Evolutionary conservation across 768 basidiomycete genomes (phyloP).

Genomic region (Boletellus sp.): DNA sequence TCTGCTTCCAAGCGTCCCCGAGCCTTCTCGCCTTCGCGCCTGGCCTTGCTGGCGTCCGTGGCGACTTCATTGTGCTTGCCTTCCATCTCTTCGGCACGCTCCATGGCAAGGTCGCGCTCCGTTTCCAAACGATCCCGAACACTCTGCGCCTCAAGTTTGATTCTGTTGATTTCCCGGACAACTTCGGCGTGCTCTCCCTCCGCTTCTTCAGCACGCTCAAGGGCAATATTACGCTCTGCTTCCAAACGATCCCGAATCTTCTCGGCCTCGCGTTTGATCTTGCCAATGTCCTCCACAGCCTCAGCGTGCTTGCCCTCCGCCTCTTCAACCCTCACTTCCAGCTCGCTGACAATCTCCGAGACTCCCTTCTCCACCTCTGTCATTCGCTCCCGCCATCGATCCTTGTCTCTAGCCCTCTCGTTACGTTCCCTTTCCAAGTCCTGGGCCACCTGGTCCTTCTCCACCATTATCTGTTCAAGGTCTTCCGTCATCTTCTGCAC

Average conservation of each 20-base stretch:
- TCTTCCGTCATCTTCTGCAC: slow-evolving; percentile 35
- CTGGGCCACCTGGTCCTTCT: slow-evolving; percentile 44
- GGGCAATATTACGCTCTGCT: slow-evolving; percentile 51
- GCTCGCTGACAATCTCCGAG: slow-evolving; percentile 57
- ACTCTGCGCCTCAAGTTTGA: slow-evolving; percentile 45
- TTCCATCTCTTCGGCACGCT: slow-evolving; percentile 32
- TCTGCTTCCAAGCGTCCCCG: not conserved
- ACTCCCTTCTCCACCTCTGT: slow-evolving; percentile 68
- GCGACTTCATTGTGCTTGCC: not conserved
- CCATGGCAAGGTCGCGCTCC: slow-evolving; percentile 53
- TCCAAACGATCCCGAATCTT: slow-evolving; percentile 43
- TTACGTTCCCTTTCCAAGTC: slow-evolving; percentile 52
- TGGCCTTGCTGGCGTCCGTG: not conserved
- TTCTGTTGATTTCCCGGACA: slow-evolving; percentile 36
- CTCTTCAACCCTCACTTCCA: slow-evolving; percentile 53
- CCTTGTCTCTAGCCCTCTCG: slow-evolving; percentile 63
- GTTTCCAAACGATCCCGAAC: slow-evolving; percentile 43
- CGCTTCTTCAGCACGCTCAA: slow-evolving; percentile 47
- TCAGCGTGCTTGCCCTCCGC: slow-evolving; percentile 48
- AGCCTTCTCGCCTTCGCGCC: not conserved
- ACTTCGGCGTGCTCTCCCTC: slow-evolving; percentile 43
- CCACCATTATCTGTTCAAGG: slow-evolving; percentile 39
- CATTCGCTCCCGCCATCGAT: slow-evolving; percentile 70
- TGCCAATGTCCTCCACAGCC: slow-evolving; percentile 38
- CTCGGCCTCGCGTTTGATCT: slow-evolving; percentile 42